A percentile compares a stretch with the other conserved stretches of the same genome.
Evolutionary conservation across 495 filamentous ascomycete genomes (phyloP).

Genomic region (Tuber microsphaerosporum): DNA sequence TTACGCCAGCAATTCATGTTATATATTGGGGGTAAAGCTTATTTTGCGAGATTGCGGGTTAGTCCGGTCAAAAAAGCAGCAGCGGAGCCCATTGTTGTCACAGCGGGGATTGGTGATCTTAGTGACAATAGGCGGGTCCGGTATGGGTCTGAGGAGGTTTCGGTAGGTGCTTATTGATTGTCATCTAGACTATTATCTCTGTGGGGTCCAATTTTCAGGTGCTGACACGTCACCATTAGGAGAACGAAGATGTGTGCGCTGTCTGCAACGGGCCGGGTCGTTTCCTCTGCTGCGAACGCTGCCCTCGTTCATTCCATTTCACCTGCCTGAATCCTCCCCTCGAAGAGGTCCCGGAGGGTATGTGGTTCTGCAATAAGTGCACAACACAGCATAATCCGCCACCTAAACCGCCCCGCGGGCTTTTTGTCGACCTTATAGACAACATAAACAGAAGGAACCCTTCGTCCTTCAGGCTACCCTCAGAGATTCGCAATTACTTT

Average conservation of each 20-base stretch:
- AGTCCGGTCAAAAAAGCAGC: slow-evolving; percentile 39
- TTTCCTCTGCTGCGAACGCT: slow-evolving; percentile 87
- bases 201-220: slow-evolving; percentile 5
- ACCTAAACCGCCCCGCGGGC: slow-evolving; percentile 44
- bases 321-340: slow-evolving; percentile 74
- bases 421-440: slow-evolving; percentile 56
- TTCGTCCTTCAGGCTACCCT: slow-evolving; percentile 65
- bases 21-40: slow-evolving; percentile 5
- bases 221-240: slow-evolving; percentile 48
- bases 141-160: slow-evolving; percentile 41
- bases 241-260: slow-evolving; percentile 82
- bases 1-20: background rate
- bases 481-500: slow-evolving; percentile 61
- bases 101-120: slow-evolving; percentile 39
- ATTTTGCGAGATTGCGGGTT: slow-evolving; percentile 33
- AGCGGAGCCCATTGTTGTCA: slow-evolving; percentile 38
- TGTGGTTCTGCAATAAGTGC: slow-evolving; percentile 82
- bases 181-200: slow-evolving; percentile 1
- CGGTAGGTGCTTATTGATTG: slow-evolving; percentile 34
- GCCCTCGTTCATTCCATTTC: slow-evolving; percentile 78
- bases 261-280: slow-evolving; percentile 75
- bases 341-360: slow-evolving; percentile 58
- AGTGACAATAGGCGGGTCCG: slow-evolving; percentile 39
- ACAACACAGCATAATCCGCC: slow-evolving; percentile 43
- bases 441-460: slow-evolving; percentile 59